phyloP scores from a whole-genome alignment of 805 yeast species.

The Millerago galiae region DNA sequence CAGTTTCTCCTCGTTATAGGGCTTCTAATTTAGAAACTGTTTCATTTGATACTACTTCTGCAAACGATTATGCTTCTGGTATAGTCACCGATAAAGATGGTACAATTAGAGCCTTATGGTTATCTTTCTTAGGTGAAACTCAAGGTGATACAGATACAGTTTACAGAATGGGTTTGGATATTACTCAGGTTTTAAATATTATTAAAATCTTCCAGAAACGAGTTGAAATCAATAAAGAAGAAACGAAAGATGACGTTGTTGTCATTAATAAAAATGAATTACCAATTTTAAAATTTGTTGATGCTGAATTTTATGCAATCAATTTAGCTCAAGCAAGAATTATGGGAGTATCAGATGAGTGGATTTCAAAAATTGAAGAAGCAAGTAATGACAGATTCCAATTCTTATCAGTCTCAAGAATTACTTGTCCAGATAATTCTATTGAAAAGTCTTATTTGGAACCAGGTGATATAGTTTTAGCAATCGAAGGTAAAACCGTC shows the following conservation, averaged over 20 bases:
- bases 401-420: slow-evolving; percentile 63
- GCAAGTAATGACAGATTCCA: slow-evolving; percentile 61
- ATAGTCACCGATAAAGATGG: slow-evolving; percentile 74
- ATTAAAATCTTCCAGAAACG: slow-evolving; percentile 44
- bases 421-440: slow-evolving; percentile 43
- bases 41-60: slow-evolving; percentile 63
- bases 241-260: slow-evolving; percentile 1
- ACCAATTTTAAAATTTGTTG: slow-evolving; percentile 64
- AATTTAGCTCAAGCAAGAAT: slow-evolving; percentile 72
- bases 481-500: slow-evolving; percentile 60
- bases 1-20: slow-evolving; percentile 71
- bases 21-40: slow-evolving; percentile 79
- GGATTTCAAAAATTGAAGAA: slow-evolving; percentile 67
- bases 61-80: slow-evolving; percentile 75
- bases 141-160: slow-evolving; percentile 54
- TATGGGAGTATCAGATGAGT: slow-evolving; percentile 80
- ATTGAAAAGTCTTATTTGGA: slow-evolving; percentile 21
- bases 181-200: slow-evolving; percentile 54
- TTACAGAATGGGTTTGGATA: slow-evolving; percentile 72
- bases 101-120: slow-evolving; percentile 77
- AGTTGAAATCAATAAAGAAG: slow-evolving; percentile 26
- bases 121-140: slow-evolving; percentile 75
- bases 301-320: slow-evolving; percentile 68
- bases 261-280: slow-evolving; percentile 4
- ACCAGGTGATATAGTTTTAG: slow-evolving; percentile 72